These are phyloP conservation scores for Durio zibethinus DNA, from an alignment of 345 rosid species.

Conservation along the genomic window DNA sequence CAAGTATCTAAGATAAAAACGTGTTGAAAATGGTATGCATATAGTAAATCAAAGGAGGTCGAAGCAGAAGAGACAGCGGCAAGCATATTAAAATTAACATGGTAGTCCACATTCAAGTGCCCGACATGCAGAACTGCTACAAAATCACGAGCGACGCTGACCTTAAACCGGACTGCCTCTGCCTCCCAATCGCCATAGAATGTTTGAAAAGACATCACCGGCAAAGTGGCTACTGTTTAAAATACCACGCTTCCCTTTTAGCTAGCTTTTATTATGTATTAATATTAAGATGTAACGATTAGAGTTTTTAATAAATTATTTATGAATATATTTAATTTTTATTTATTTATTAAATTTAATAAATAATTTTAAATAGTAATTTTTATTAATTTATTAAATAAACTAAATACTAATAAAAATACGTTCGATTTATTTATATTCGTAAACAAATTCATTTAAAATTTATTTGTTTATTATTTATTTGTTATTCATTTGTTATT, in stretches of 20 bases:
- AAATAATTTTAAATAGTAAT: no score
- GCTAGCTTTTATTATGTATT: not conserved
- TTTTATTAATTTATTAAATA: no score
- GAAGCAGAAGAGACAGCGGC: not conserved
- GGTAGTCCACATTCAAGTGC: not conserved
- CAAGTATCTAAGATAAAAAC: not conserved
- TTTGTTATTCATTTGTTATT: no score
- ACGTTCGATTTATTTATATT: no score
- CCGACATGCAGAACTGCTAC: not conserved
- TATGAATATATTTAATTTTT: no score
- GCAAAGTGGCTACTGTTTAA: not conserved
- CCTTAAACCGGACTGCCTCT: not conserved
- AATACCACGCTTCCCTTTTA: not conserved
- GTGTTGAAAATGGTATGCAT: no score
- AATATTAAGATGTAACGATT: no score
- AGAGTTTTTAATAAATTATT: no score
- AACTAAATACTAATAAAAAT: no score
- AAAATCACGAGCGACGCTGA: not conserved
- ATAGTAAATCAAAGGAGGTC: not conserved
- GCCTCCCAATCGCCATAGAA: not conserved
- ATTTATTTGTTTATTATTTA: no score
- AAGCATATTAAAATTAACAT: not conserved
- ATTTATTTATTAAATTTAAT: no score
- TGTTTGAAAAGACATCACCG: not conserved
- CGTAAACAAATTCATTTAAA: no score